phyloP scores from a whole-genome alignment of 192 early-diverging fungal species.

The Spinellus fusiger region DNA sequence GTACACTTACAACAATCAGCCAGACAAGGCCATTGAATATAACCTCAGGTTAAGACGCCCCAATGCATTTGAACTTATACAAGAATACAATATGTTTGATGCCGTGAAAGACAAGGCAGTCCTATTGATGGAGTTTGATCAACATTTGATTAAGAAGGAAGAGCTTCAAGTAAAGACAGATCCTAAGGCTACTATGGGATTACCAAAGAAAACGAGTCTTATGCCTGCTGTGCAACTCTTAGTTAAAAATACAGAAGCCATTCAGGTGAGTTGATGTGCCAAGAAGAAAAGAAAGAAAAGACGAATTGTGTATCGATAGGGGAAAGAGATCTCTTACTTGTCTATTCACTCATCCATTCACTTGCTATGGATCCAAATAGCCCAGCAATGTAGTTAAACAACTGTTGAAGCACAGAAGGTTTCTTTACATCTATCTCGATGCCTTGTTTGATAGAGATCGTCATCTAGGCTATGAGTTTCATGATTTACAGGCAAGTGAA shows the following conservation, averaged over 20 bases:
- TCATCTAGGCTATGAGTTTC: constrained; percentile 65
- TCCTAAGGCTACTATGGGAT: not conserved
- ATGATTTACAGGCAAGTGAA: constrained; percentile 52
- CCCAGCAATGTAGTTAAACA: constrained; percentile 63
- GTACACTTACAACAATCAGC: constrained; percentile 63
- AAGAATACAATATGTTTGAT: constrained; percentile 72
- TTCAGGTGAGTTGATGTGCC: constrained; percentile 59
- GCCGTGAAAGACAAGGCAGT: constrained; percentile 74
- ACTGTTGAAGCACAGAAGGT: constrained; percentile 50
- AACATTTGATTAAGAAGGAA: constrained; percentile 43
- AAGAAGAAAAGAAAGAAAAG: too few species aligned
- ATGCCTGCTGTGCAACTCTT: constrained; percentile 74
- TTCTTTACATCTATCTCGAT: constrained; percentile 88
- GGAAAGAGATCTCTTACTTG: too few species aligned
- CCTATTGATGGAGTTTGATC: constrained; percentile 82
- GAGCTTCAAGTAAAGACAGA: not conserved
- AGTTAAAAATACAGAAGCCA: constrained; percentile 77
- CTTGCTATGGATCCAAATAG: constrained; percentile 16
- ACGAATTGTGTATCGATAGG: too few species aligned
- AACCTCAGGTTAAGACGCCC: constrained; percentile 66
- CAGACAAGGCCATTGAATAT: constrained; percentile 76
- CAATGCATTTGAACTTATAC: constrained; percentile 72
- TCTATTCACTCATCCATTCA: too few species aligned
- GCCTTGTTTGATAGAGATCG: constrained; percentile 71
- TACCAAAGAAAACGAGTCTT: not conserved